Base-by-base conservation (phyloP, 805 yeast genomes). In the Hermanozyma aechmeae region DNA sequence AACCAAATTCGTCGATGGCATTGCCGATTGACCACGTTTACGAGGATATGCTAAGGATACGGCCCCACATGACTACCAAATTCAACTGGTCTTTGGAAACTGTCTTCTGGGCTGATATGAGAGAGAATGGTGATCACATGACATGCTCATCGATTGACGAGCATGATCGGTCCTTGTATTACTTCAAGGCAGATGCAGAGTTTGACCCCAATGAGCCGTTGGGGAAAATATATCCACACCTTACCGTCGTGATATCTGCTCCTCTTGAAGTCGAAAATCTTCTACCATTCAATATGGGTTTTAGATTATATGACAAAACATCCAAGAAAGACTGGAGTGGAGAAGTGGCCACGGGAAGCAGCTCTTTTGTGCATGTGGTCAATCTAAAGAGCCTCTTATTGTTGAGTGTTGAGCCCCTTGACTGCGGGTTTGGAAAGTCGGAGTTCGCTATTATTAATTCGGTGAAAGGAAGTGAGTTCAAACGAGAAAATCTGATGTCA, bases 211-310 rank as follows among this genome's bases (percentile, higher is more conserved):
- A 68, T n/a, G 93, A 83, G 38, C 86, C 85, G 0, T 56, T 86
- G 15, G 69, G 82, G 0, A 63, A 67, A 33, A 68, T 82, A 1
- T 93, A 84, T 45, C 98, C 98, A 0, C 92, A 83, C 43, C 69
- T 89, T 82, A 68, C 64, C 6, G 56, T 92, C 15, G 68, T 76
- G 4, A 56, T 92, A 5, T 75, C 92, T 0, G 84, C 97, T 0
- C 97, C 98, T 0, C 55, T 92, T 26, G 83, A 82, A 41, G 64
- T 92, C 33, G 86, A 82, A 40, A 92, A 92, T 45, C 58, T 85
- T 29, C 51, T 93, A 28, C 97, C 99, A 0, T 81, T 70, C 47
- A 95, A 83, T 42, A 53, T 89, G 25, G 64, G 71, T 13, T 85
- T 80, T 55, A 63, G 80, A 32, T 63, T 92, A 10, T 81, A 79